Conservation (phyloP, 2,329 filamentous ascomycete genomes). For the Knoxdaviesia proteae region DNA sequence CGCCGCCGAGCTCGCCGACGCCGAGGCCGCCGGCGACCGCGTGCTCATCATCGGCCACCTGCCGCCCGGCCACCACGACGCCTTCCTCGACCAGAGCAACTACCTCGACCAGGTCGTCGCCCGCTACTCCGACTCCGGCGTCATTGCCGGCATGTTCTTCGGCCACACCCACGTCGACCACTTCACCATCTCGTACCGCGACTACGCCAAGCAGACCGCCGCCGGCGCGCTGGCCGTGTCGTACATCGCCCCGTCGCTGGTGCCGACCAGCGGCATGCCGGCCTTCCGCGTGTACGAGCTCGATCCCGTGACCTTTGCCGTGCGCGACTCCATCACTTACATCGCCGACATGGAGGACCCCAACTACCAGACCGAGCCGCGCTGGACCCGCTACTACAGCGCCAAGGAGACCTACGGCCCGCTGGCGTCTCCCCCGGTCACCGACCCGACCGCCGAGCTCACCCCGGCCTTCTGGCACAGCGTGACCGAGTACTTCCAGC, state of each 20-base stretch:
- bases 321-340: constrained; percentile 33
- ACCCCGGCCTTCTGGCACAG: constrained; percentile 39
- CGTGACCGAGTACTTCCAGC: constrained; percentile 26
- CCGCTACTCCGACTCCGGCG: constrained; percentile 25
- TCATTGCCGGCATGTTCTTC: constrained; percentile 32
- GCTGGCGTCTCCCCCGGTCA: constrained; percentile 16
- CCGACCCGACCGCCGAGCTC: constrained; percentile 19
- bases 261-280: constrained; percentile 31
- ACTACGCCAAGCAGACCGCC: constrained; percentile 20
- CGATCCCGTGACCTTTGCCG: constrained; percentile 32
- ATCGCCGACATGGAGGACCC: constrained; percentile 27
- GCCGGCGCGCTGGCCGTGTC: constrained; percentile 25
- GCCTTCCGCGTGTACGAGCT: constrained; percentile 37
- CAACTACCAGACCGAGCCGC: constrained; percentile 21
- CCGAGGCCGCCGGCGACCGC: constrained; percentile 27
- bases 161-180: constrained; percentile 36
- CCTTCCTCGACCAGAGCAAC: constrained; percentile 29
- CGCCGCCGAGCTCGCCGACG: constrained; percentile 27
- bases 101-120: constrained; percentile 31
- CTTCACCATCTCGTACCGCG: constrained; percentile 31
- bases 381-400: constrained; percentile 35
- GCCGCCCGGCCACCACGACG: constrained; percentile 26
- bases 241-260: constrained; percentile 32
- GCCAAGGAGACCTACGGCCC: constrained; percentile 31
- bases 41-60: constrained; percentile 39